Evolutionary conservation across 2,329 filamentous ascomycete genomes (phyloP), one percentile per base, ranked within the genome.

Genomic region (Didymella sp.): DNA sequence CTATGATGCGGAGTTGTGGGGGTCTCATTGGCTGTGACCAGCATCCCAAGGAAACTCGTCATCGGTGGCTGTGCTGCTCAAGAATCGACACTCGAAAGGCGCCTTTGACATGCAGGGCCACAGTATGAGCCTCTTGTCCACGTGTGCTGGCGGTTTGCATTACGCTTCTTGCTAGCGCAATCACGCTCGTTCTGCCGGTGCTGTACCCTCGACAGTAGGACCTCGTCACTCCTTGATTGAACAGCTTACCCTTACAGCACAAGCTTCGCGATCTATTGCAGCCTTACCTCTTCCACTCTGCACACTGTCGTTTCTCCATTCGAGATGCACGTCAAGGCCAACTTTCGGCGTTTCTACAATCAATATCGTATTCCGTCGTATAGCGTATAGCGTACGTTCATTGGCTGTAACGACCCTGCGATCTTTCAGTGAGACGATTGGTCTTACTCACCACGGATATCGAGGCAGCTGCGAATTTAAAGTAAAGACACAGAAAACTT

Each of bases 1-100:
- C 50, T 50, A 53, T 53, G 44, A 58, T 53, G 50, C 46, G 41
- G 51, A 43, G 58, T 44, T 55, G 44, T 47, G 27, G 46, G 40
- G 41, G 28, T 30, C 25, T 35, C 25, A 51, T 57, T 44, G 56
- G 49, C 19, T n/a, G n/a, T 19, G 17, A 19, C 33, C 33, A 37
- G 33, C 33, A 9, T 43, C 37, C 19, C 21, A 19, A 44, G 17
- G 28, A 40, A 22, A 51, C 47, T 57, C 54, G 54, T 58, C 56
- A 58, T 58, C 56, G 27, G 47, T 58, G 54, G 54, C 54, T 45
- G 51, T 47, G 45, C 40, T 43, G 11, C 30, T 41, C 38, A 44
- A 38, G 31, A 15, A 25, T n/a, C 15, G 21, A n/a, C 21, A 41
- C 24, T 33, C 13, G 22, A 22, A 13, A 25, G 25, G n/a, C 19